Base-by-base conservation (phyloP, 768 basidiomycete species). In the Psilocybe cyanescens region DNA sequence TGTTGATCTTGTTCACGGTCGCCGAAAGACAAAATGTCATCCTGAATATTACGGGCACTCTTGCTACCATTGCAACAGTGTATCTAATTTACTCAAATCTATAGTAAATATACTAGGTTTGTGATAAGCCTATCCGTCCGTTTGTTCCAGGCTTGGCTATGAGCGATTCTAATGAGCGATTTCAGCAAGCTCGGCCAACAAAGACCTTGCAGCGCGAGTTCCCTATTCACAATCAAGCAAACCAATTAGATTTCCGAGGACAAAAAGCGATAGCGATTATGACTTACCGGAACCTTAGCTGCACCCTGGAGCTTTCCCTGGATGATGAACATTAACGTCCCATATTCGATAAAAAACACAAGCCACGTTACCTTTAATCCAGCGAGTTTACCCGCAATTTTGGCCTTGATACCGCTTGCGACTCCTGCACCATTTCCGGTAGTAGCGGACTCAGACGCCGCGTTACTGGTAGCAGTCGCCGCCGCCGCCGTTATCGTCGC, bases 201-300 rank as follows among this genome's bases (percentile, higher is more conserved):
- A 41, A 33, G 55, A 41, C 7, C 55, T 19, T 16, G 55, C 55
- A 45, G 55, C 55, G 44, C 55, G 55, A 44, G 55, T 56, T 46
- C 55, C 55, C 55, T 56, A 14, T 24, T 29, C 7, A 30, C 28
- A 50, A 12, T 11, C 11, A 30, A 11, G 11, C 28, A 28, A 29
- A 50, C 4, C 12, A 30, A 30, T n/a, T 9, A 30, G 50, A 12
- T 12, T 31, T 31, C 9, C 29, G 29, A 31, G 30, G 17, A 29
- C 31, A n/a, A 16, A 29, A 16, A 1, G 16, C 33, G 3, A n/a
- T 7, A 35, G 16, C 7, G 35, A 8, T 19, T 11, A n/a, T n/a
- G 30, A 37, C 55, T 56, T 41, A 56, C 55, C 5, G 55, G 41
- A 31, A 30, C 41, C 28, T 28, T 28, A 17, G 55, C 55, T 19